Evolutionary conservation across 2,329 filamentous ascomycete species (phyloP).

Genomic region (Berkeleyomyces basicola): DNA sequence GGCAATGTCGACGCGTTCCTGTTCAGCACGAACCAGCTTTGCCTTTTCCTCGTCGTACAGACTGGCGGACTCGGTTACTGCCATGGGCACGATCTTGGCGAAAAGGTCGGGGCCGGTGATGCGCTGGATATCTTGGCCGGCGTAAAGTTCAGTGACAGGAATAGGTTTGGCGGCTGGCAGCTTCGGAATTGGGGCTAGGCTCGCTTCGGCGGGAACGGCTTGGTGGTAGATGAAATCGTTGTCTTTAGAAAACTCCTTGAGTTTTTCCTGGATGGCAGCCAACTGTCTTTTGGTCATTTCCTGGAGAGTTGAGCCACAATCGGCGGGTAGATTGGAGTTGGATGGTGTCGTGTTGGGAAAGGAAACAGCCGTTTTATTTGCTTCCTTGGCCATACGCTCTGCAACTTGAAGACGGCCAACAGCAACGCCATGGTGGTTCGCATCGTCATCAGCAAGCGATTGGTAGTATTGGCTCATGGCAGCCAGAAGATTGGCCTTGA

Average conservation of each 20-base stretch:
- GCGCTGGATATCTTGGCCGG: conserved; percentile 88
- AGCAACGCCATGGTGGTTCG: conserved; percentile 69
- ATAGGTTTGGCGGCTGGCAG: conserved; percentile 92
- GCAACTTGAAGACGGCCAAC: conserved; percentile 71
- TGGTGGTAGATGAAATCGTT: conserved; percentile 99
- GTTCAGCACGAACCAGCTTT: conserved; percentile 83
- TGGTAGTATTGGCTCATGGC: conserved; percentile 90
- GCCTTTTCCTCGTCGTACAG: conserved; percentile 98
- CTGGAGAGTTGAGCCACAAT: conserved; percentile 56
- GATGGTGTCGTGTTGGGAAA: conserved; percentile 69
- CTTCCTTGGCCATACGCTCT: conserved; percentile 62
- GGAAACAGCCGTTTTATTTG: conserved; percentile 54
- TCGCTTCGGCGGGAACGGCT: conserved; percentile 70
- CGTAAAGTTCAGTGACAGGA: conserved; percentile 88
- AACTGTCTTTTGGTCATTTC: conserved; percentile 75
- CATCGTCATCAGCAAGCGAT: conserved; percentile 77
- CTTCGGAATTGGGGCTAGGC: conserved; percentile 67
- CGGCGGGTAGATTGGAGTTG: conserved; percentile 67
- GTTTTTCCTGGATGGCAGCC: conserved; percentile 62
- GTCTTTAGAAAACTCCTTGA: conserved; percentile 65
- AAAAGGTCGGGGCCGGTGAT: conserved; percentile 97
- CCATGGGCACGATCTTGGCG: conserved; percentile 87
- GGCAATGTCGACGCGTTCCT: conserved; percentile 79
- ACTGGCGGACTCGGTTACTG: conserved; percentile 91
- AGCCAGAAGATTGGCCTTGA: conserved; percentile 66